Conservation (phyloP, 257 asterid genomes). For the Vinca minor region DNA sequence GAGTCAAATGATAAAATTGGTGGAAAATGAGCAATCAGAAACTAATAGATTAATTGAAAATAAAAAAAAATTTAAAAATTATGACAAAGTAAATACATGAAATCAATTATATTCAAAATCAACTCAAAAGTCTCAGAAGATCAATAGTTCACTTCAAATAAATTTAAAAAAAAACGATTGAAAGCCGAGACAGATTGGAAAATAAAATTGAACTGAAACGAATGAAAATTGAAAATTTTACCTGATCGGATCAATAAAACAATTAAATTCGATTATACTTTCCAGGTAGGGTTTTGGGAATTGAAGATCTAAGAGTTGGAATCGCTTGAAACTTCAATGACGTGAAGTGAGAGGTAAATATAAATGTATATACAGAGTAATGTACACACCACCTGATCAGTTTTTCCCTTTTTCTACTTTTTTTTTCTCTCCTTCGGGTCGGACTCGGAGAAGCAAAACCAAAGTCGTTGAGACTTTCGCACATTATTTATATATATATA, state of each 20-base stretch:
- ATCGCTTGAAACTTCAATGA: not conserved
- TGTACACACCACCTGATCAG: too few species aligned
- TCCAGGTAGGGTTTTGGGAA: not conserved
- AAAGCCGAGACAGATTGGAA: not conserved
- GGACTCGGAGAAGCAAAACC: too few species aligned
- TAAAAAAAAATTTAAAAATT: too few species aligned
- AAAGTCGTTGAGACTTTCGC: too few species aligned
- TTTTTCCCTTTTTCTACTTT: too few species aligned
- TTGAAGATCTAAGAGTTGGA: constrained; percentile 5
- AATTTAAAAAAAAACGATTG: not conserved
- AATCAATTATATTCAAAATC: not conserved
- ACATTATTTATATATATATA: too few species aligned
- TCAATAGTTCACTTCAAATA: not conserved
- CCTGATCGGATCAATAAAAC: not conserved
- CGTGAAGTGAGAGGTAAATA: not conserved
- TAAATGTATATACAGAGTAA: not conserved
- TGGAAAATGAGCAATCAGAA: not conserved
- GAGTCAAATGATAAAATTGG: not conserved
- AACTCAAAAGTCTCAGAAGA: not conserved
- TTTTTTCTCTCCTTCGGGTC: too few species aligned
- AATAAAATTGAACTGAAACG: not conserved
- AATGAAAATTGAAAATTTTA: not conserved
- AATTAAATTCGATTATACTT: not conserved
- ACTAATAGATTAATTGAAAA: not conserved
- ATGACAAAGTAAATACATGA: not conserved